A percentile compares a stretch with the other conserved stretches of the same genome.
These are phyloP conservation scores for Tripterygium wilfordii DNA, from an alignment of 177 flowering plant species.

Conservation along the genomic window DNA sequence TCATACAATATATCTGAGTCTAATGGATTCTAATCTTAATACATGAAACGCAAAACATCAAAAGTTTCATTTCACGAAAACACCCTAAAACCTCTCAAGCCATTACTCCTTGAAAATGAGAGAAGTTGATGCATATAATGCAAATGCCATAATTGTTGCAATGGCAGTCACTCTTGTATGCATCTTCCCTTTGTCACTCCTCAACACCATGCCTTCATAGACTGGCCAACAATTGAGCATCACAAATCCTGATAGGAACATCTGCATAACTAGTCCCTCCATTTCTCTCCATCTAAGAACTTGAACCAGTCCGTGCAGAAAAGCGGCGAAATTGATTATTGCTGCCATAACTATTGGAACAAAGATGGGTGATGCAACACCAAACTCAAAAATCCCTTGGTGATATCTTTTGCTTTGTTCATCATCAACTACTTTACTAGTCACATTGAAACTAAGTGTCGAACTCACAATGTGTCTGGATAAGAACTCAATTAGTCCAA, in stretches of 20 bases:
- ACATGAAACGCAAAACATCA: too few species aligned
- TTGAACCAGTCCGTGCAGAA: constrained; percentile 17
- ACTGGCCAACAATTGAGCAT: constrained; percentile 49
- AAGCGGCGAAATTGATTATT: constrained; percentile 25
- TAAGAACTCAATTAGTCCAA: constrained; percentile 25
- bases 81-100: too few species aligned
- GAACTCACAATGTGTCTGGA: constrained; percentile 25
- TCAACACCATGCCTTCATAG: constrained; percentile 55
- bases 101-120: constrained; percentile 4
- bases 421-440: constrained; percentile 40
- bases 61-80: too few species aligned
- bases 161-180: constrained; percentile 25
- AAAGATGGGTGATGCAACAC: constrained; percentile 43
- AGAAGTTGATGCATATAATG: constrained; percentile 13
- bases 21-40: too few species aligned
- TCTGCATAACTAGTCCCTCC: constrained; percentile 29
- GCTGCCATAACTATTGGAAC: constrained; percentile 33
- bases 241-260: constrained; percentile 45
- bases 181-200: constrained; percentile 61
- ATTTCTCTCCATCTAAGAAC: constrained; percentile 9
- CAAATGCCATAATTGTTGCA: constrained; percentile 24
- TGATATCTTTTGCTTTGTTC: constrained; percentile 42
- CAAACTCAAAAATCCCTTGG: constrained; percentile 46
- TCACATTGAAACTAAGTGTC: constrained; percentile 33
- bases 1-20: too few species aligned